Evolutionary conservation across 495 filamentous ascomycete species (phyloP).

Genomic region (Venustampulla echinocandica): DNA sequence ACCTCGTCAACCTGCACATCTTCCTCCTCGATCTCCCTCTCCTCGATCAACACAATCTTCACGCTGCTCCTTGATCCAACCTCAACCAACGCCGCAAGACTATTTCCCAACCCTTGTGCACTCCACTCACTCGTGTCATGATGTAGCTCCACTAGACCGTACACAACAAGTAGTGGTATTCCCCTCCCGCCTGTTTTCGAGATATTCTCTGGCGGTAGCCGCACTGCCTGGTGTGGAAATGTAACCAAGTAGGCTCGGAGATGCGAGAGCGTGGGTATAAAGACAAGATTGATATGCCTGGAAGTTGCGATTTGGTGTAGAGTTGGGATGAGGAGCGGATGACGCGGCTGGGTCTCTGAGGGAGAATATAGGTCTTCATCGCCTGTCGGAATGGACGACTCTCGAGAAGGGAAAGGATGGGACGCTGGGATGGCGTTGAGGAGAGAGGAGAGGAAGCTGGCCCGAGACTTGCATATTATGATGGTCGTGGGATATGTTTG

Average conservation of each 20-base stretch:
- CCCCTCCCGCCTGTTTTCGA: conserved; percentile 11
- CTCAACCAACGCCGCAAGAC: conserved; percentile 59
- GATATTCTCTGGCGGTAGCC: not conserved
- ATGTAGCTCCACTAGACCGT: conserved; percentile 61
- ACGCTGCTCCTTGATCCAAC: conserved; percentile 35
- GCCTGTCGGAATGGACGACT: conserved; percentile 5
- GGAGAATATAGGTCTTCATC: conserved; percentile 6
- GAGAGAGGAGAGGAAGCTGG: conserved; percentile 49
- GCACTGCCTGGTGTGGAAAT: conserved; percentile 3
- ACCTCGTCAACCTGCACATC: conserved; percentile 33
- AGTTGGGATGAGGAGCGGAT: conserved; percentile 49
- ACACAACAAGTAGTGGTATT: conserved; percentile 47
- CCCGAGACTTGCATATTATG: conserved; percentile 59
- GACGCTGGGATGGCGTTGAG: conserved; percentile 8
- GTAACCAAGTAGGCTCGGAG: conserved; percentile 63
- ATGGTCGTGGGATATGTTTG: conserved; percentile 49
- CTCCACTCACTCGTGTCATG: conserved; percentile 70
- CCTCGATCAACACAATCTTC: conserved; percentile 18
- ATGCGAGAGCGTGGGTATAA: conserved; percentile 64
- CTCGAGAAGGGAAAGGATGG: conserved; percentile 2
- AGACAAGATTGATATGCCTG: conserved; percentile 57
- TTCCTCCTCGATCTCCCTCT: conserved; percentile 21
- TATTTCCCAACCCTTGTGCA: conserved; percentile 69
- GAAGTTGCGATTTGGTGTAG: conserved; percentile 61
- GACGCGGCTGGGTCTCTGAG: conserved; percentile 9